These are phyloP conservation scores for Clarireedia sp. DNA, from an alignment of 2,329 filamentous ascomycete genomes.

Conservation along the genomic window DNA sequence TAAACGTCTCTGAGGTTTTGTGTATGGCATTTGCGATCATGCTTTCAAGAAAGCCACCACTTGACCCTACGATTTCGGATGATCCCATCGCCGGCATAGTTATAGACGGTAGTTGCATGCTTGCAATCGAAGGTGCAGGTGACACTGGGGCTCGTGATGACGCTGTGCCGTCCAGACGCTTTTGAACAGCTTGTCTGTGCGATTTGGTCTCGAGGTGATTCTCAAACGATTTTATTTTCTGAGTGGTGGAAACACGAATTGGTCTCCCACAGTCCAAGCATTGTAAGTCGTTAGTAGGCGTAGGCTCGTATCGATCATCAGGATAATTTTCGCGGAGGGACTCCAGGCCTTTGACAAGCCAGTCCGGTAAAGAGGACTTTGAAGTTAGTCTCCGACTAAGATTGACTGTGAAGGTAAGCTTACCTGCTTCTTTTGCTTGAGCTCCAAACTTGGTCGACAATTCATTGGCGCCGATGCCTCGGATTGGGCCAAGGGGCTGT, in stretches of 20 bases:
- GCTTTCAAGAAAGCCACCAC: constrained; percentile 1
- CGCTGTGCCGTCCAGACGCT: not conserved
- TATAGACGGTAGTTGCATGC: constrained; percentile 1
- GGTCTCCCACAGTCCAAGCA: constrained; percentile 1
- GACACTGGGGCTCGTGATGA: not conserved
- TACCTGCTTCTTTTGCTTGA: not conserved
- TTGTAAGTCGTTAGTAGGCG: not conserved
- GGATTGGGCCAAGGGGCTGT: constrained; percentile 2
- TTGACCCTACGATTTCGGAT: not conserved
- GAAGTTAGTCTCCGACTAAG: not conserved
- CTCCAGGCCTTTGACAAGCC: constrained; percentile 3
- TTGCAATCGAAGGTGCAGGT: not conserved
- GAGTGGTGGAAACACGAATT: not conserved
- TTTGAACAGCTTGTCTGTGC: not conserved
- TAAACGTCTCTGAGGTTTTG: not conserved
- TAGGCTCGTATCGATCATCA: not conserved
- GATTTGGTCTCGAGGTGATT: not conserved
- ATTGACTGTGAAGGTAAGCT: not conserved
- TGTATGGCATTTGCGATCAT: constrained; percentile 3
- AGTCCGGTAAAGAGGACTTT: not conserved
- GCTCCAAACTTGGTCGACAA: not conserved
- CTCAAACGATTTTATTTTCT: not conserved
- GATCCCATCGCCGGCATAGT: not conserved
- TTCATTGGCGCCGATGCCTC: not conserved
- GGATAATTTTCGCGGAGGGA: constrained; percentile 2